These are phyloP conservation scores for Fusarium praegraminearum DNA, from an alignment of 2,329 filamentous ascomycete genomes.

Conservation along the genomic window DNA sequence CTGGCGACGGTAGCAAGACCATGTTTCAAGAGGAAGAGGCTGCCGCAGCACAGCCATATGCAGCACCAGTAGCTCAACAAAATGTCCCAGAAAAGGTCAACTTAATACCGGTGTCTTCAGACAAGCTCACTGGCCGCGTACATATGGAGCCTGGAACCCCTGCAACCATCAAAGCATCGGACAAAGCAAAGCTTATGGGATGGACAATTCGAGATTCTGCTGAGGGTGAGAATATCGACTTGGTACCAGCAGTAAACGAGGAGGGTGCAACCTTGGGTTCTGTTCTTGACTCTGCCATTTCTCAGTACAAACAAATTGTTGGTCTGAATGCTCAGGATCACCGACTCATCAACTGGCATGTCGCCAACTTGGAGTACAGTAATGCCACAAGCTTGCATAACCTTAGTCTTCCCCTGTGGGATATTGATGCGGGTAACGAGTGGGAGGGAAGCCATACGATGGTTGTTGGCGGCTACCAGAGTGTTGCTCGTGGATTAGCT, in stretches of 20 bases:
- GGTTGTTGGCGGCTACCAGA: slow-evolving; percentile 93
- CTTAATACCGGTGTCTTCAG: slow-evolving; percentile 72
- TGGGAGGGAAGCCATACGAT: slow-evolving; percentile 96
- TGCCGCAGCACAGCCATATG: slow-evolving; percentile 69
- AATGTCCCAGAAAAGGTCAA: slow-evolving; percentile 65
- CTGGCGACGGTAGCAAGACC: slow-evolving; percentile 75
- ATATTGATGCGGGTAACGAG: slow-evolving; percentile 97
- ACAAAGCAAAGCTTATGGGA: slow-evolving; percentile 83
- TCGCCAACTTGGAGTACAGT: slow-evolving; percentile 97
- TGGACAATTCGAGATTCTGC: slow-evolving; percentile 78
- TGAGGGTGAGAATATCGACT: slow-evolving; percentile 75
- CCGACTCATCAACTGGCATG: slow-evolving; percentile 95
- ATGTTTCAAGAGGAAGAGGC: slow-evolving; percentile 79
- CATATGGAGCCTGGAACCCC: slow-evolving; percentile 78
- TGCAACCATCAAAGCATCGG: slow-evolving; percentile 77
- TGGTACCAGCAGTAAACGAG: slow-evolving; percentile 73
- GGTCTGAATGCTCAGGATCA: slow-evolving; percentile 88
- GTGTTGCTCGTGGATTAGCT: slow-evolving; percentile 87
- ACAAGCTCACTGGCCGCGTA: slow-evolving; percentile 77
- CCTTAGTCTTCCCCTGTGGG: slow-evolving; percentile 91
- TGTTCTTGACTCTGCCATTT: slow-evolving; percentile 92
- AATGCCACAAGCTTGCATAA: slow-evolving; percentile 90
- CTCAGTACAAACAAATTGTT: slow-evolving; percentile 85
- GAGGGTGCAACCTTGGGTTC: slow-evolving; percentile 82
- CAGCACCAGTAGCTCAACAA: slow-evolving; percentile 65